These are phyloP conservation scores for Populus hybrid DNA, from an alignment of 441 rosid genomes.

Conservation along the genomic window DNA sequence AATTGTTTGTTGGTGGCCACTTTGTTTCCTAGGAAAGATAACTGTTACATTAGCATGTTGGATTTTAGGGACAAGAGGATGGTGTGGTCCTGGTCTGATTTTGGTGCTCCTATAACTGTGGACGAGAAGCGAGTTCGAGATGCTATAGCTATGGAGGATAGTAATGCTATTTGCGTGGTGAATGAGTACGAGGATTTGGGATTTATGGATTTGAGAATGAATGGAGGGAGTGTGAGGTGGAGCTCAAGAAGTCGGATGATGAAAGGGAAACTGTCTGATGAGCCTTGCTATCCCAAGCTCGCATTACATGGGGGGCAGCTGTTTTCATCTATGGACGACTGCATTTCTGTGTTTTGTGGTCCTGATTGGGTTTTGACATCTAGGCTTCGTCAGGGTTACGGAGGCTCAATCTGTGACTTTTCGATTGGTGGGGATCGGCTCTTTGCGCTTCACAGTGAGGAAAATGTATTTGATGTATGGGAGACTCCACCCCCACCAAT, in stretches of 20 bases:
- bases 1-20: slow-evolving; percentile 86
- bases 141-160: slow-evolving; percentile 87
- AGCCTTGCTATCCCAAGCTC: slow-evolving; percentile 85
- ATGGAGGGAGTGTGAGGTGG: slow-evolving; percentile 76
- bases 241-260: slow-evolving; percentile 79
- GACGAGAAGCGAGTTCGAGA: slow-evolving; percentile 92
- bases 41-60: slow-evolving; percentile 84
- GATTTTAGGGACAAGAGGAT: slow-evolving; percentile 80
- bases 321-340: slow-evolving; percentile 88
- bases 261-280: slow-evolving; percentile 84
- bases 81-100: slow-evolving; percentile 98
- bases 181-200: slow-evolving; percentile 93
- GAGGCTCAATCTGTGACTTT: slow-evolving; percentile 84
- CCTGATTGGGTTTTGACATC: slow-evolving; percentile 83
- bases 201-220: slow-evolving; percentile 75
- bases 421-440: slow-evolving; percentile 82
- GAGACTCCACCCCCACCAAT: slow-evolving; percentile 71
- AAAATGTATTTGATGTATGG: slow-evolving; percentile 85
- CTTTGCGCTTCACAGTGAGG: slow-evolving; percentile 82
- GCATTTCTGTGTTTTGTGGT: slow-evolving; percentile 77
- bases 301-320: slow-evolving; percentile 76
- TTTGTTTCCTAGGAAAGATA: slow-evolving; percentile 88
- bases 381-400: slow-evolving; percentile 57
- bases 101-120: slow-evolving; percentile 44
- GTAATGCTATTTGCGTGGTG: slow-evolving; percentile 73